Percentiles rank a stretch among this genome's conserved stretches.
phyloP scores from a whole-genome alignment of 2,329 filamentous ascomycete genomes.

The Geosmithia morbida region DNA sequence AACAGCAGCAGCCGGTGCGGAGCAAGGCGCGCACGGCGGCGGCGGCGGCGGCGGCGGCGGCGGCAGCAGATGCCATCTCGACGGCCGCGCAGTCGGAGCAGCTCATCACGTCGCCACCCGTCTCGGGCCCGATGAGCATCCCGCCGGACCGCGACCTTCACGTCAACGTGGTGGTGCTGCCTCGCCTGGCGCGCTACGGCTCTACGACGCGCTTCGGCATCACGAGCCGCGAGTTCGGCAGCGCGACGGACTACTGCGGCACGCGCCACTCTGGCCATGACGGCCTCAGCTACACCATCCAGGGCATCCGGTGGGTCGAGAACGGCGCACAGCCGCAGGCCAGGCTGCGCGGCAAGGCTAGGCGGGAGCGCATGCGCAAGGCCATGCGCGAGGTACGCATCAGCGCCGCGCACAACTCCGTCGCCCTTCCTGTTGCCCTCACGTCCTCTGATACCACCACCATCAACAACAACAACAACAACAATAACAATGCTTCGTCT shows the following conservation, averaged over 20 bases:
- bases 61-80: too few relatives aligned
- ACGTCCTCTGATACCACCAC: slow-evolving; percentile 12
- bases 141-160: slow-evolving; percentile 66
- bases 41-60: too few relatives aligned
- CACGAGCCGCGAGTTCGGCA: slow-evolving; percentile 65
- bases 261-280: slow-evolving; percentile 47
- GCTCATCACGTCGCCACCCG: slow-evolving; percentile 37
- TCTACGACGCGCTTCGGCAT: slow-evolving; percentile 67
- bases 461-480: slow-evolving; percentile 11
- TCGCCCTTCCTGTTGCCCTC: too few relatives aligned
- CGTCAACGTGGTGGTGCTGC: slow-evolving; percentile 74
- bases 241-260: slow-evolving; percentile 25
- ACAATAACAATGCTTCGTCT: slow-evolving; percentile 10
- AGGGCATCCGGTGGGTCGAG: slow-evolving; percentile 71
- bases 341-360: slow-evolving; percentile 37
- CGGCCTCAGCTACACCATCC: slow-evolving; percentile 78
- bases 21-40: neutral
- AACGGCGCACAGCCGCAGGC: slow-evolving; percentile 50
- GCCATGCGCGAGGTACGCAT: slow-evolving; percentile 32
- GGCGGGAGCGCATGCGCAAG: slow-evolving; percentile 41
- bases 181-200: slow-evolving; percentile 61
- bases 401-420: neutral
- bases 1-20: slow-evolving; percentile 14
- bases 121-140: slow-evolving; percentile 46
- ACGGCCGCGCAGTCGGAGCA: too few relatives aligned